Base-by-base conservation (phyloP, 108 stramenopile genomes). In the Cyclostephanos tholiformis region DNA sequence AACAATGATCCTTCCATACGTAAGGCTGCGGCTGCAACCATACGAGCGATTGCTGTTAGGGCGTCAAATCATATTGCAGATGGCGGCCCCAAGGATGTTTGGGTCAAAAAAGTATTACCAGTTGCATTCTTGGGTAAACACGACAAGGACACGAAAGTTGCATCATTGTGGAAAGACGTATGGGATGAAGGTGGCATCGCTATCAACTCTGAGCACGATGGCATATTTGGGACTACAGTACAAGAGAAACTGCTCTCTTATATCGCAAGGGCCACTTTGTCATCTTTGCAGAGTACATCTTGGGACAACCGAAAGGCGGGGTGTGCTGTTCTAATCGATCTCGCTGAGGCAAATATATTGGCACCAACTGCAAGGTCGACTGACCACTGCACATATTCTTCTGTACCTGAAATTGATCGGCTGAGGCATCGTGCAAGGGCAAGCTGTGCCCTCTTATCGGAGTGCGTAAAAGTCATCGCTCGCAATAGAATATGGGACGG, bases 141-240 rank as follows among this genome's bases (percentile, higher is more conserved):
- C 63, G 94, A 95, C 67, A 50, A 75, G 9, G 91, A 95, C 65
- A 35, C 69, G 22, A 87, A 79, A 50, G 83, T 89, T 38, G 65
- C 86, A 38, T 75, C 82, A 19, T 60, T 88, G 10, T 93, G 88
- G 90, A 81, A 79, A 63, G 90, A 94, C 19, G 90, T 94, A 27
- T 95, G 92, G 91, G 89, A 95, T n/a, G 94, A 95, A 77, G 94
- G 91, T 11, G 86, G 89, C 5, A 51, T 84, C 6, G 84, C 77
- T n/a, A 74, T 84, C 38, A 41, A 56, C 46, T 66, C 69, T 23
- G 69, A 48, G 38, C 63, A 46, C 52, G 86, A 82, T 44, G 72
- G 71, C 46, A 67, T 74, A 2, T 84, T 82, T 67, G 87, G 91
- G 13, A 81, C 59, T n/a, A 27, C 69, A 61, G 41, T 86, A 7